These are phyloP conservation scores for Apiotrichum gracile DNA, from an alignment of 1,284 basidiomycete species.

Conservation along the genomic window DNA sequence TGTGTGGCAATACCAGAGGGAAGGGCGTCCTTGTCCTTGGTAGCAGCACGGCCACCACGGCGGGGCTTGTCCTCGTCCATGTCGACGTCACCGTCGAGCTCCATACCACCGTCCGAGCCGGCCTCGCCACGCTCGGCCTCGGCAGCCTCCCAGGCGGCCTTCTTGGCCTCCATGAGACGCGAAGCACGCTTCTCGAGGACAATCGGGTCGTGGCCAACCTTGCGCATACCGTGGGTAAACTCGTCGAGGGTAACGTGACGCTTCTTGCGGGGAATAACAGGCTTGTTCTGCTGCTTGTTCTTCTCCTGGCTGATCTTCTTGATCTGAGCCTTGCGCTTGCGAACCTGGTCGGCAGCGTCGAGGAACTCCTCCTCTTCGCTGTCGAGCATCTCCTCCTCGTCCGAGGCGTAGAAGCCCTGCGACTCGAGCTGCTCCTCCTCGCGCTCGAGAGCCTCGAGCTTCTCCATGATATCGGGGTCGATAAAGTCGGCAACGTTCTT, in stretches of 20 bases:
- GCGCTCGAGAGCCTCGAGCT: conserved; percentile 91
- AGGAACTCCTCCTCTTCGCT: conserved; percentile 82
- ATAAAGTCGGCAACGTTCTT: conserved; percentile 99
- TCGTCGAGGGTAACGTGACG: conserved; percentile 81
- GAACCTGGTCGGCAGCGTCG: conserved; percentile 63
- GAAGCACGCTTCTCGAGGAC: conserved; percentile 81
- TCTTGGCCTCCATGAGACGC: conserved; percentile 55
- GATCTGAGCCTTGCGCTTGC: conserved; percentile 57
- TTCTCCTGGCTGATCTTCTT: conserved; percentile 77
- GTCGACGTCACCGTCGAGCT: conserved; percentile 8
- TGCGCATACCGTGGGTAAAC: conserved; percentile 72
- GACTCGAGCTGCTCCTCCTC: conserved; percentile 91
- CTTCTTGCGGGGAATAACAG: conserved; percentile 78
- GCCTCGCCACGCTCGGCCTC: conserved; percentile 29
- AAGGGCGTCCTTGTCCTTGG: conserved; percentile 23
- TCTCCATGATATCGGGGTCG: conserved; percentile 96
- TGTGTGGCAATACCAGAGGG: conserved; percentile 69
- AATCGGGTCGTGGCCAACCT: conserved; percentile 82
- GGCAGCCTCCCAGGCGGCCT: conserved; percentile 44
- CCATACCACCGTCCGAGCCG: conserved; percentile 3
- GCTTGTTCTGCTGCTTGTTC: conserved; percentile 79
- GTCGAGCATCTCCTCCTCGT: conserved; percentile 77
- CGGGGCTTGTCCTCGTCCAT: conserved; percentile 5
- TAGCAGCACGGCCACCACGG: neutral
- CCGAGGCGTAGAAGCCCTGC: conserved; percentile 90